phyloP scores from a whole-genome alignment of 441 rosid genomes.

The Theobroma grandiflorum region DNA sequence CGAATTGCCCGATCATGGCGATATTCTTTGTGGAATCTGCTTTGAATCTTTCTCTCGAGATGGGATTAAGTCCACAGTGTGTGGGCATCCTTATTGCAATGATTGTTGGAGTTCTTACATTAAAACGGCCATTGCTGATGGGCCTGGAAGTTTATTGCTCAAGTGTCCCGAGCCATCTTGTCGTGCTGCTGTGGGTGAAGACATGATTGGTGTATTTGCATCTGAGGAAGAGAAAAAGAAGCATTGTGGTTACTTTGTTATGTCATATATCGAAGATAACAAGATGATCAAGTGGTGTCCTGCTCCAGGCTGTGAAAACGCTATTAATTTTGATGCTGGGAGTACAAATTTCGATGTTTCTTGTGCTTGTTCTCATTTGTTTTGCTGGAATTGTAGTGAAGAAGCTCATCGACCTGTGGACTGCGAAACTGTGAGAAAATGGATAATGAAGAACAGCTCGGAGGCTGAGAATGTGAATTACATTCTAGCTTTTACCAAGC shows the following conservation, averaged over 20 bases:
- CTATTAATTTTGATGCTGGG: conserved; percentile 52
- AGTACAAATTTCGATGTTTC: conserved; percentile 56
- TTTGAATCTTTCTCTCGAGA: conserved; percentile 41
- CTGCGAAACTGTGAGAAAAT: conserved; percentile 64
- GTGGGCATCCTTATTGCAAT: conserved; percentile 56
- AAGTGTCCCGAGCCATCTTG: conserved; percentile 78
- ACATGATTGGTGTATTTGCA: conserved; percentile 50
- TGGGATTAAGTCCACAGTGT: conserved; percentile 34
- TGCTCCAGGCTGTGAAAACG: conserved; percentile 64
- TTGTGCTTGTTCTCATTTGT: conserved; percentile 60
- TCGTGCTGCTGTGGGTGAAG: conserved; percentile 56
- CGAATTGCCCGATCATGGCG: conserved; percentile 4
- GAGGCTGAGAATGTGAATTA: conserved; percentile 78
- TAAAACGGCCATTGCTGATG: conserved; percentile 63
- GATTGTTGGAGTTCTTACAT: conserved; percentile 55
- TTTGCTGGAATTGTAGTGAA: conserved; percentile 80
- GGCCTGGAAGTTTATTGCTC: conserved; percentile 66
- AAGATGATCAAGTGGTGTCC: conserved; percentile 77
- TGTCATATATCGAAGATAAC: conserved; percentile 67
- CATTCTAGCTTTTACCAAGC: conserved; percentile 72
- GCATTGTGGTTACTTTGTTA: conserved; percentile 52
- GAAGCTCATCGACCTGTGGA: conserved; percentile 88
- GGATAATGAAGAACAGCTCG: conserved; percentile 70
- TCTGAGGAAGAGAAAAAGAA: conserved; percentile 54
- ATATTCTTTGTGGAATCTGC: conserved; percentile 51